Evolutionary conservation across 495 filamentous ascomycete species (phyloP).

Genomic region (Xylaria intraflava): DNA sequence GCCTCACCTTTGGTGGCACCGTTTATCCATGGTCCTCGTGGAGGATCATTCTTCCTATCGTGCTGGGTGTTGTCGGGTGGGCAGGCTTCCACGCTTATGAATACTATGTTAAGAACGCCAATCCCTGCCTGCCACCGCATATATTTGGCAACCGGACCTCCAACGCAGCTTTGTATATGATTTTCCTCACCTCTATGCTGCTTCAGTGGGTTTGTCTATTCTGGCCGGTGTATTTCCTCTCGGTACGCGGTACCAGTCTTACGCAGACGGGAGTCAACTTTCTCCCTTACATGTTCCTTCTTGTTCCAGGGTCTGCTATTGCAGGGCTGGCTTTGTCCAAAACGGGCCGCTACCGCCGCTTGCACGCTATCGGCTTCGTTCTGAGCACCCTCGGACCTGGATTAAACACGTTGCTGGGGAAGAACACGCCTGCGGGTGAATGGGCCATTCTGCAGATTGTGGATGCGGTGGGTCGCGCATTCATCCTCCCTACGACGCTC

Average conservation of each 20-base stretch:
- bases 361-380: no score
- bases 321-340: conserved; percentile 28
- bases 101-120: not conserved
- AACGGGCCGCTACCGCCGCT: conserved; percentile 33
- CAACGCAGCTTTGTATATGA: no score
- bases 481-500: conserved; percentile 16
- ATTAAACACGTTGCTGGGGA: conserved; percentile 23
- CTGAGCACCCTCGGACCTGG: no score
- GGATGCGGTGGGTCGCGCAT: conserved; percentile 16
- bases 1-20: conserved; percentile 2
- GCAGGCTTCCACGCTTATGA: conserved; percentile 14
- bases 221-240: not conserved
- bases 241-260: not conserved
- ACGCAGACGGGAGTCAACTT: not conserved
- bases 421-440: conserved; percentile 17
- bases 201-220: not conserved
- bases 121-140: conserved; percentile 18
- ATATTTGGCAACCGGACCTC: conserved; percentile 23
- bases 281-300: conserved; percentile 1
- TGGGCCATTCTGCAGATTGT: conserved; percentile 25
- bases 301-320: conserved; percentile 9
- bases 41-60: conserved; percentile 18
- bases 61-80: conserved; percentile 13
- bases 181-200: not conserved
- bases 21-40: conserved; percentile 10